Percentiles rank a stretch among this genome's conserved stretches.
Evolutionary conservation across 176 grass and related monocot species (phyloP).

Genomic region (Zoysia japonica): DNA sequence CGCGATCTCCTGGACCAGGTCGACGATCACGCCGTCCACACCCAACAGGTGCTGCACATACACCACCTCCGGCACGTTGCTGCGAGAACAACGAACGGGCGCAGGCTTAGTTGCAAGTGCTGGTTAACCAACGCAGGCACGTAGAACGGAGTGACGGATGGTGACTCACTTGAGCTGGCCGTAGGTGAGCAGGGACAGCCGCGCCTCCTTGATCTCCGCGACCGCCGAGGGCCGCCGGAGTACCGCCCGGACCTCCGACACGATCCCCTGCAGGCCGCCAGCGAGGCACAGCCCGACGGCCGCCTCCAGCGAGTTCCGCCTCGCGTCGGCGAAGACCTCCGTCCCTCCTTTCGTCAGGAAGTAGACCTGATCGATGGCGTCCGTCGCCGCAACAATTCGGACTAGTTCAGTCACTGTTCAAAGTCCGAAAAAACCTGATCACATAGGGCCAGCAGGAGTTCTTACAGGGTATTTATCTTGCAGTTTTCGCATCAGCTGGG

Average conservation of each 20-base stretch:
- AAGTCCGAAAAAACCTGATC: neutral
- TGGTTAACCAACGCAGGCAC: neutral
- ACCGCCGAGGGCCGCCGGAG: conserved; percentile 61
- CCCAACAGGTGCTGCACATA: conserved; percentile 85
- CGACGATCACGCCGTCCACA: conserved; percentile 76
- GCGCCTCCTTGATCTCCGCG: conserved; percentile 61
- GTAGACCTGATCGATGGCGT: conserved; percentile 53
- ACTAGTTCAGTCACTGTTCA: neutral
- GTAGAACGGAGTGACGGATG: no score
- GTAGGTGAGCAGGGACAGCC: conserved; percentile 65
- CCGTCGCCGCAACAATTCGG: neutral
- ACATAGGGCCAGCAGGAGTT: neutral
- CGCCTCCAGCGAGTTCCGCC: conserved; percentile 79
- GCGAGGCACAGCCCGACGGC: conserved; percentile 54
- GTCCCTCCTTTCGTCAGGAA: conserved; percentile 78
- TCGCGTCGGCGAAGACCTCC: conserved; percentile 45
- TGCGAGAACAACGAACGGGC: conserved; percentile 11
- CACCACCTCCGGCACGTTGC: conserved; percentile 82
- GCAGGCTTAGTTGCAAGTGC: no score
- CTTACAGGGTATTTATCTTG: conserved; percentile 73
- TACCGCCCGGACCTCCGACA: conserved; percentile 72
- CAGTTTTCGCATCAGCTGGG: conserved; percentile 46
- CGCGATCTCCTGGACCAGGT: conserved; percentile 71
- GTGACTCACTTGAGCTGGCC: conserved; percentile 72
- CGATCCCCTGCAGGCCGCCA: conserved; percentile 65